Conservation (phyloP, 2,329 filamentous ascomycete genomes). For the Aspergillus transmontanensis region DNA sequence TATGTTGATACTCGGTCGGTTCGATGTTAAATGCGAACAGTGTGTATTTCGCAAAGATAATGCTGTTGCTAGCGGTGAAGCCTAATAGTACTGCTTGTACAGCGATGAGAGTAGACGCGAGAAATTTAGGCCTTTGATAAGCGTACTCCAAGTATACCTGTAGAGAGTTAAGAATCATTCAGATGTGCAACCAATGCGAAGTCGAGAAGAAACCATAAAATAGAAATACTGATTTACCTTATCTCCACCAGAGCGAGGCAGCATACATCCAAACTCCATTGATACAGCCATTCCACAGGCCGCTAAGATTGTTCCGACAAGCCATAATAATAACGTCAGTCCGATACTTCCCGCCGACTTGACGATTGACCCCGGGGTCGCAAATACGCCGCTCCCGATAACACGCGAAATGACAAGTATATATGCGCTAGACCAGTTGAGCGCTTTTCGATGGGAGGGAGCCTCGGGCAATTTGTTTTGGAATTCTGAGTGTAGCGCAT, state of each 20-base stretch:
- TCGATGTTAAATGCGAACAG: constrained; percentile 60
- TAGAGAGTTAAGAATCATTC: constrained; percentile 20
- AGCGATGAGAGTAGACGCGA: constrained; percentile 66
- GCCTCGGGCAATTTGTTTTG: background rate
- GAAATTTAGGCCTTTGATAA: constrained; percentile 63
- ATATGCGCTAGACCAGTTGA: constrained; percentile 66
- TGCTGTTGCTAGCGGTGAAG: constrained; percentile 70
- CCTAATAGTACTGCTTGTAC: constrained; percentile 65
- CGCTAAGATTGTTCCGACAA: constrained; percentile 63
- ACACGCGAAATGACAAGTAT: constrained; percentile 70
- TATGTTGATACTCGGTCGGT: constrained; percentile 55
- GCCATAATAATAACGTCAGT: constrained; percentile 64
- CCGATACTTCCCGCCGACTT: constrained; percentile 68
- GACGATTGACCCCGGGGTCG: constrained; percentile 69
- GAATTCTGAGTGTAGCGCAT: background rate
- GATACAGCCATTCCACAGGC: constrained; percentile 63
- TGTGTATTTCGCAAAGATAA: constrained; percentile 68
- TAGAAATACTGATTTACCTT: constrained; percentile 53
- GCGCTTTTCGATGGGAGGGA: constrained; percentile 58
- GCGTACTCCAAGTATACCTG: constrained; percentile 72
- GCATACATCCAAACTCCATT: constrained; percentile 71
- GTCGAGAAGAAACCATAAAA: constrained; percentile 31
- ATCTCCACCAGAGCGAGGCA: constrained; percentile 67
- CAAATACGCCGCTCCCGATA: constrained; percentile 72
- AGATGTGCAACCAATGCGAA: constrained; percentile 8